These are phyloP conservation scores for Epicoccum sorghinum DNA, from an alignment of 2,329 filamentous ascomycete species.

Conservation along the genomic window DNA sequence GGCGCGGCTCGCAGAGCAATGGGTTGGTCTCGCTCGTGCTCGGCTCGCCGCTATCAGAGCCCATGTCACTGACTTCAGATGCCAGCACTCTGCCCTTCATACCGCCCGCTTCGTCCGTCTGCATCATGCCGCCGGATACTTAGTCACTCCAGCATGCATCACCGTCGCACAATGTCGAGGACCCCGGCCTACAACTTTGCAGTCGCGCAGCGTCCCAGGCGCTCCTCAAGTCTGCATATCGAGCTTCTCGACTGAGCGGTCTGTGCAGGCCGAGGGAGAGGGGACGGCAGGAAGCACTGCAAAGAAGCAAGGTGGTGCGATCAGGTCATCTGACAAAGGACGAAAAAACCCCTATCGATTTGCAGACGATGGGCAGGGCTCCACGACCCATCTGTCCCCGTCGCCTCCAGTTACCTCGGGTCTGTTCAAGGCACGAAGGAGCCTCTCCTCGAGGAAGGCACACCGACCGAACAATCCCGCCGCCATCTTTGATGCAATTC, in stretches of 20 bases:
- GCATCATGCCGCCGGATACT: not conserved
- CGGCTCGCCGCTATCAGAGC: not conserved
- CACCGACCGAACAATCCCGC: conserved; percentile 27
- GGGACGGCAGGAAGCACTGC: not conserved
- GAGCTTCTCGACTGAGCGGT: not conserved
- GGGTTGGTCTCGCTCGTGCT: conserved; percentile 18
- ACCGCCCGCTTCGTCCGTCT: not conserved
- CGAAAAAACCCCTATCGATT: too few relatives aligned
- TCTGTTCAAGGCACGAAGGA: conserved; percentile 19
- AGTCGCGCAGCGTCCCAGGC: not conserved
- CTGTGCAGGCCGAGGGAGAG: not conserved
- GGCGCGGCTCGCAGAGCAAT: conserved; percentile 20
- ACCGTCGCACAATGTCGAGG: not conserved
- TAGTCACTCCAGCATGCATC: not conserved
- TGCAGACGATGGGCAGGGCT: too few relatives aligned
- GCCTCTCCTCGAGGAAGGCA: conserved; percentile 24
- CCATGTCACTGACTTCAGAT: conserved; percentile 11
- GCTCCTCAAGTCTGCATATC: not conserved
- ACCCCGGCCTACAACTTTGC: not conserved
- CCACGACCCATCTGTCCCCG: not conserved
- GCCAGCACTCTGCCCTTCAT: conserved; percentile 8
- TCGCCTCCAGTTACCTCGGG: not conserved
- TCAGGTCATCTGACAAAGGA: not conserved
- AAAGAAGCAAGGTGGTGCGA: not conserved
- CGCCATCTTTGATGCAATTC: conserved; percentile 29